phyloP scores from a whole-genome alignment of 352 stramenopile genomes.

The Globisporangium megalacanthum region DNA sequence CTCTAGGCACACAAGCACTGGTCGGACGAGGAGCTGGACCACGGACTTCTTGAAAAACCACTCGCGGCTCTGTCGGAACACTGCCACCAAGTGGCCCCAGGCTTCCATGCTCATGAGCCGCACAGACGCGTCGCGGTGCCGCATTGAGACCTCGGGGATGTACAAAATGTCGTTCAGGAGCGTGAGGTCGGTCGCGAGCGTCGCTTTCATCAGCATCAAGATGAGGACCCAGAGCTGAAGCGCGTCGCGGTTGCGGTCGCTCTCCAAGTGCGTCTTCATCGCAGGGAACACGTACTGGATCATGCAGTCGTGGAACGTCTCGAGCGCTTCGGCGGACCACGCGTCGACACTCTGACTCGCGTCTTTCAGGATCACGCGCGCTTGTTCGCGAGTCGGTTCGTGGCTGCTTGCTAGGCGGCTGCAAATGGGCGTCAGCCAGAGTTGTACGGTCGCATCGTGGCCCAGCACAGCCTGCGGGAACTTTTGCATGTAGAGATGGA shows the following conservation, averaged over 20 bases:
- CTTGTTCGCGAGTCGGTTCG: constrained; percentile 35
- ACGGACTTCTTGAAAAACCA: constrained; percentile 61
- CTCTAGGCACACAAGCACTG: constrained; percentile 39
- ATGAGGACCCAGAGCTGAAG: constrained; percentile 53
- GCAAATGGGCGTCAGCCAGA: constrained; percentile 47
- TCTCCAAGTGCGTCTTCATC: constrained; percentile 50
- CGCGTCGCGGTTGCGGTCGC: constrained; percentile 33
- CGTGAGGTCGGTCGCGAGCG: constrained; percentile 30
- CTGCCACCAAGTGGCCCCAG: constrained; percentile 38
- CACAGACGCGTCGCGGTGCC: constrained; percentile 35
- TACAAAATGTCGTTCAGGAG: constrained; percentile 52
- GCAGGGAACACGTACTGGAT: constrained; percentile 46
- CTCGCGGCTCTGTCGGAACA: constrained; percentile 38
- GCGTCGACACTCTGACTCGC: constrained; percentile 21
- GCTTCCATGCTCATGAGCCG: constrained; percentile 45
- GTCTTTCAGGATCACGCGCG: constrained; percentile 40
- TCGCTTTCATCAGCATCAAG: constrained; percentile 35
- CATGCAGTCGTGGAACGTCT: constrained; percentile 30
- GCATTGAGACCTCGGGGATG: constrained; percentile 46
- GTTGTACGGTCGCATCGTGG: constrained; percentile 20
- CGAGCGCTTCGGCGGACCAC: constrained; percentile 28
- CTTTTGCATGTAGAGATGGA: constrained; percentile 51
- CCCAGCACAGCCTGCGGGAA: constrained; percentile 31
- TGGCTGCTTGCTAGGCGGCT: constrained; percentile 55
- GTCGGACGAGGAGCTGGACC: constrained; percentile 40